These are phyloP conservation scores for Aureoboletus auriporus DNA, from an alignment of 768 basidiomycete species.

Conservation along the genomic window DNA sequence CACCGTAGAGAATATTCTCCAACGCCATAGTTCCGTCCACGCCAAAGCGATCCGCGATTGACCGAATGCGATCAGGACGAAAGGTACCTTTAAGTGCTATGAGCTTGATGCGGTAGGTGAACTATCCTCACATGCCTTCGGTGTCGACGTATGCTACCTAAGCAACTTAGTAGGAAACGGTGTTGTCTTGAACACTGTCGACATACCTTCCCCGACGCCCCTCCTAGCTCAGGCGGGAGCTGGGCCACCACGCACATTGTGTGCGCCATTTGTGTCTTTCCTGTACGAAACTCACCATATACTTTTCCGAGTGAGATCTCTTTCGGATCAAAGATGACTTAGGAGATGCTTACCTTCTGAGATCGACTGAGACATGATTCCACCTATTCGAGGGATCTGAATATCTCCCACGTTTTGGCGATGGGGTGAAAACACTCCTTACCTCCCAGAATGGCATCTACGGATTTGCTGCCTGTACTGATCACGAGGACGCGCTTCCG, in stretches of 20 bases:
- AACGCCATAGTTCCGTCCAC: constrained; percentile 86
- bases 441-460: constrained; percentile 89
- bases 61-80: constrained; percentile 86
- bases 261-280: constrained; percentile 94
- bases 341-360: constrained; percentile 61
- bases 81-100: constrained; percentile 66
- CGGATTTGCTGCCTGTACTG: constrained; percentile 90
- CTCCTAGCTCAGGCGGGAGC: constrained; percentile 85
- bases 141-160: constrained; percentile 93
- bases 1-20: constrained; percentile 91
- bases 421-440: constrained; percentile 10
- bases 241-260: constrained; percentile 92
- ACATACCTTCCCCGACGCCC: constrained; percentile 80
- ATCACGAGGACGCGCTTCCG: constrained; percentile 76
- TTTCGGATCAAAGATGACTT: background rate
- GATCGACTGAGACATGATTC: constrained; percentile 89
- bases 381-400: constrained; percentile 45
- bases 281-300: constrained; percentile 94
- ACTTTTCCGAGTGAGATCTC: constrained; percentile 41
- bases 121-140: constrained; percentile 46
- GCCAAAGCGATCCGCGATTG: constrained; percentile 90
- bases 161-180: background rate
- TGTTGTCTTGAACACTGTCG: background rate
- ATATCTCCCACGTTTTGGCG: background rate
- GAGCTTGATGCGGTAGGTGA: constrained; percentile 15